These are phyloP conservation scores for Penicillium arizonense DNA, from an alignment of 495 filamentous ascomycete species.

Conservation along the genomic window DNA sequence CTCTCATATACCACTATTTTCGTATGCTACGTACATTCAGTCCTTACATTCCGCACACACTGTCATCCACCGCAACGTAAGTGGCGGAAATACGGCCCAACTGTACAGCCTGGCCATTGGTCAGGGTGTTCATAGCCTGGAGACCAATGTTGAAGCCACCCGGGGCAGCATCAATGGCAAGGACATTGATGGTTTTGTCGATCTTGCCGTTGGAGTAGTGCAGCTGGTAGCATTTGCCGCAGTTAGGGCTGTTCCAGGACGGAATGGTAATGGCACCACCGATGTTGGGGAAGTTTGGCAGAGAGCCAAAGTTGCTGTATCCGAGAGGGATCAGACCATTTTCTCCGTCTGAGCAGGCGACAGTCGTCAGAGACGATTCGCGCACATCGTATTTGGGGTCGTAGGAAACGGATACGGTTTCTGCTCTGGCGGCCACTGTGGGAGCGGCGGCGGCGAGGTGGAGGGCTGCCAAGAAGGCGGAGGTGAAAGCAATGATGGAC, in stretches of 20 bases:
- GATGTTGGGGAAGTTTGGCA: conserved; percentile 58
- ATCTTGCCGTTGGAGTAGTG: conserved; percentile 41
- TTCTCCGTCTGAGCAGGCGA: conserved; percentile 54
- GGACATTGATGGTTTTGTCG: conserved; percentile 59
- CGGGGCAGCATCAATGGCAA: conserved; percentile 63
- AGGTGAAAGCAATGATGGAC: conserved; percentile 16
- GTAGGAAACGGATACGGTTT: conserved; percentile 34
- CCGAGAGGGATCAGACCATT: conserved; percentile 67
- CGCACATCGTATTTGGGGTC: conserved; percentile 35
- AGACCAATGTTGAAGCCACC: conserved; percentile 64
- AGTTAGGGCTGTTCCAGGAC: conserved; percentile 58
- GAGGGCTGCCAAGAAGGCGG: conserved; percentile 17
- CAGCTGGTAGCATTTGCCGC: conserved; percentile 69
- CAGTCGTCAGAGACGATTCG: conserved; percentile 53
- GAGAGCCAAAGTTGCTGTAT: conserved; percentile 59
- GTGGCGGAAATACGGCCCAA: conserved; percentile 57
- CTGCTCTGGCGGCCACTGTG: background rate
- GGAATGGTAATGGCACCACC: conserved; percentile 60
- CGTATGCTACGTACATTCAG: background rate
- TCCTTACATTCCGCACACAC: conserved; percentile 36
- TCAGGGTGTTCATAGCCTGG: conserved; percentile 65
- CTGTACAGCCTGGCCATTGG: conserved; percentile 49
- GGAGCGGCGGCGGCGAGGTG: conserved; percentile 16
- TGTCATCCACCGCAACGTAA: conserved; percentile 40
- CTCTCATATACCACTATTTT: background rate